These are phyloP conservation scores for Haemoproteus tartakovskyi DNA, from an alignment of 169 alveolate species.

Conservation along the genomic window DNA sequence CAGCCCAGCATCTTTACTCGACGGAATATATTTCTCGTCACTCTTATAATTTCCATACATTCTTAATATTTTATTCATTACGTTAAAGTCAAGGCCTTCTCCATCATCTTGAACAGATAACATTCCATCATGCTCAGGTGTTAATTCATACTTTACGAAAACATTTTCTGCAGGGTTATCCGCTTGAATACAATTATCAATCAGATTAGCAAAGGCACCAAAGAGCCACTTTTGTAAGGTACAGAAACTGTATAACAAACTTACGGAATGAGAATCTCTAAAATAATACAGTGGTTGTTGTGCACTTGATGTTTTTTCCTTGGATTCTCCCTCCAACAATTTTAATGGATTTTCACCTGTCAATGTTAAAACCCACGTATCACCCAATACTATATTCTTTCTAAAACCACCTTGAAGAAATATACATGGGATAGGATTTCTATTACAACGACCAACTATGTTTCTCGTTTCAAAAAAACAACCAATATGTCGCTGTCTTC, in stretches of 20 bases:
- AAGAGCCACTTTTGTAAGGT: conserved; percentile 82
- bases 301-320: conserved; percentile 67
- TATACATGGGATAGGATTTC: conserved; percentile 80
- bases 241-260: conserved; percentile 77
- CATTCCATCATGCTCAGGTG: conserved; percentile 80
- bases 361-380: conserved; percentile 80
- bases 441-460: conserved; percentile 73
- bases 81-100: conserved; percentile 76
- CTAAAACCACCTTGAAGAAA: conserved; percentile 82
- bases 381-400: conserved; percentile 74
- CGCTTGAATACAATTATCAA: conserved; percentile 77
- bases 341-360: conserved; percentile 80
- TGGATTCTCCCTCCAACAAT: conserved; percentile 34
- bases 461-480: conserved; percentile 80
- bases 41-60: conserved; percentile 76
- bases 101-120: conserved; percentile 84
- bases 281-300: conserved; percentile 78
- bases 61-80: conserved; percentile 77
- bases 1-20: background rate
- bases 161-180: conserved; percentile 70
- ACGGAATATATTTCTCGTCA: conserved; percentile 10
- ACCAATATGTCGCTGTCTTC: conserved; percentile 80
- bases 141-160: conserved; percentile 69
- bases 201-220: conserved; percentile 85
- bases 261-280: conserved; percentile 81